Percentiles rank a stretch among this genome's conserved stretches.
Evolutionary conservation across 2,329 filamentous ascomycete genomes (phyloP).

Genomic region (Pseudogymnoascus sp.): DNA sequence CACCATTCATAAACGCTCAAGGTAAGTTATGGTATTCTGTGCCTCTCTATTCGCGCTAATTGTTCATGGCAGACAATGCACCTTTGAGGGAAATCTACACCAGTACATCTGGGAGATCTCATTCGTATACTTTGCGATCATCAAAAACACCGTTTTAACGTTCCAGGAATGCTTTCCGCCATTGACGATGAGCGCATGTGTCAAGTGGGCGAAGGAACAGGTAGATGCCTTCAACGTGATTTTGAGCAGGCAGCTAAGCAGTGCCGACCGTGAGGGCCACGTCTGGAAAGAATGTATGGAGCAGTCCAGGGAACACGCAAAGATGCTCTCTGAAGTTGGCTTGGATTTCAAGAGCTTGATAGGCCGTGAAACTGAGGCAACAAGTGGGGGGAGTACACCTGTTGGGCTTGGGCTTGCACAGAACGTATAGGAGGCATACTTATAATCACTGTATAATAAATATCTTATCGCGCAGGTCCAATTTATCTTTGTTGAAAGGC

Average conservation of each 20-base stretch:
- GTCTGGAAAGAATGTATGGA: conserved; percentile 80
- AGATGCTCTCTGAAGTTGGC: conserved; percentile 73
- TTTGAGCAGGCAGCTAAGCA: conserved; percentile 76
- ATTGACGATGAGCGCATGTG: conserved; percentile 83
- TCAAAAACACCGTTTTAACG: conserved; percentile 84
- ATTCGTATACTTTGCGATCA: conserved; percentile 90
- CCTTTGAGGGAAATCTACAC: conserved; percentile 88
- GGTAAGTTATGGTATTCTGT: conserved; percentile 44
- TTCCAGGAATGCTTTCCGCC: conserved; percentile 83
- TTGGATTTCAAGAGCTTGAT: conserved; percentile 83
- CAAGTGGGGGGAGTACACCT: neutral
- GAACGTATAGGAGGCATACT: neutral
- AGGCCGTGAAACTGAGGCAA: conserved; percentile 32
- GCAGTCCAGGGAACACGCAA: conserved; percentile 70
- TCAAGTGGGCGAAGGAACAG: conserved; percentile 97
- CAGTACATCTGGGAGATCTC: conserved; percentile 93
- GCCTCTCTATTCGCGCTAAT: conserved; percentile 19
- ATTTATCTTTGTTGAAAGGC: neutral
- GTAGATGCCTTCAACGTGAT: conserved; percentile 85
- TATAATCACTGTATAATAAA: neutral
- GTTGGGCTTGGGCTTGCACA: neutral
- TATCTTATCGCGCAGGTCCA: neutral
- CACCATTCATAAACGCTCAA: conserved; percentile 71
- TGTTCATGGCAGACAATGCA: conserved; percentile 65
- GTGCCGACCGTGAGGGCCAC: conserved; percentile 65